Conservation (phyloP, 2,329 filamentous ascomycete genomes). For the Fusarium torulosum region DNA sequence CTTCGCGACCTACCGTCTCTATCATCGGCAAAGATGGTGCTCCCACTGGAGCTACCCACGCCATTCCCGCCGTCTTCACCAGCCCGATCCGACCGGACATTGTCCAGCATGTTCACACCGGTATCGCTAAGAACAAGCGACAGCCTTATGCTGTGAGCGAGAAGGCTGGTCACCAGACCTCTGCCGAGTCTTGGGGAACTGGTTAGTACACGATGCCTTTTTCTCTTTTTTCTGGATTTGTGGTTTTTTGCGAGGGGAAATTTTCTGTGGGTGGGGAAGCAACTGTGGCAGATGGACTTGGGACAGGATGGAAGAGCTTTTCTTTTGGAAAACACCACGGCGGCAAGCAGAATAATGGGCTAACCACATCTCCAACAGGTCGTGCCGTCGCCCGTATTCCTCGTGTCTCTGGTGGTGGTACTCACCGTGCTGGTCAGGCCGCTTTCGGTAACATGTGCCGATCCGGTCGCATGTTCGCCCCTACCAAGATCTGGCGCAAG, state of each 20-base stretch:
- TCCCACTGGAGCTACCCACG: slow-evolving; percentile 87
- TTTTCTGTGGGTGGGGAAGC: slow-evolving; percentile 35
- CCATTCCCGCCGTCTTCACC: slow-evolving; percentile 97
- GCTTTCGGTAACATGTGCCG: slow-evolving; percentile 99
- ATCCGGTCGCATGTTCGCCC: slow-evolving; percentile 99
- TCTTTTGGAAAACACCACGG: slow-evolving; percentile 6
- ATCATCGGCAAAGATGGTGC: slow-evolving; percentile 97
- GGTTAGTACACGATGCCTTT: slow-evolving; percentile 70
- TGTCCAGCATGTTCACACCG: slow-evolving; percentile 98
- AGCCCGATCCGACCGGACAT: slow-evolving; percentile 98
- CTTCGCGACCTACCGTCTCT: slow-evolving; percentile 96
- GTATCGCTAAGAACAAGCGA: slow-evolving; percentile 99
- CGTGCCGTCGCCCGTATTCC: slow-evolving; percentile 99
- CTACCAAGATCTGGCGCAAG: slow-evolving; percentile 99
- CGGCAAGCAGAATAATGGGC: slow-evolving; percentile 21
- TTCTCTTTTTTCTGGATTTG: slow-evolving; percentile 16
- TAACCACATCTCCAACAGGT: slow-evolving; percentile 66
- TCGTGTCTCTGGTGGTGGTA: slow-evolving; percentile 99
- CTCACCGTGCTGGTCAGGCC: slow-evolving; percentile 99
- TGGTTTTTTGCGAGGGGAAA: slow-evolving; percentile 24
- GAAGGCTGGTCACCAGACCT: slow-evolving; percentile 99
- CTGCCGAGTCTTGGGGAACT: slow-evolving; percentile 99
- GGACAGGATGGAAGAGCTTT: not conserved
- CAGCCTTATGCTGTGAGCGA: slow-evolving; percentile 99
- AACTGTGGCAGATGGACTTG: not conserved